A percentile compares a stretch with the other conserved stretches of the same genome.
These are phyloP conservation scores for Sporobolus alterniflorus DNA, from an alignment of 202 grass and related monocot species.

Conservation along the genomic window DNA sequence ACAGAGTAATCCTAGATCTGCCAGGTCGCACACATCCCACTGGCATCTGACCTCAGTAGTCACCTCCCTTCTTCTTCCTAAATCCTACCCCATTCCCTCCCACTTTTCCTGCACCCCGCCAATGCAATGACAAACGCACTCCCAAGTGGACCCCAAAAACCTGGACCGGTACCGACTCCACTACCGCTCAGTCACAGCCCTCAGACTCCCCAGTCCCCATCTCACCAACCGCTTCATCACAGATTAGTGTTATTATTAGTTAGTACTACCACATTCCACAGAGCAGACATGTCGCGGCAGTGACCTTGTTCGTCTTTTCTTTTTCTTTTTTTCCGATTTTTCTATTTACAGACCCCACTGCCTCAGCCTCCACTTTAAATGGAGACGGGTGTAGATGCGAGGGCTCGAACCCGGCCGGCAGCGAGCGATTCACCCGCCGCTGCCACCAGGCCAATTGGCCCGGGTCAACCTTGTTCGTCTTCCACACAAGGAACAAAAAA, in stretches of 20 bases:
- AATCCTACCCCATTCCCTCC: background rate
- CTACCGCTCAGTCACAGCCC: background rate
- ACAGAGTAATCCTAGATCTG: background rate
- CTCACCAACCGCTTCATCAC: background rate
- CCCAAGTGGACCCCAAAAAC: conserved; percentile 22
- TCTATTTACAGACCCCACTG: too few relatives aligned
- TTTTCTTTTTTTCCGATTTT: too few relatives aligned
- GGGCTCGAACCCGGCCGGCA: too few relatives aligned
- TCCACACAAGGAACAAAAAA: background rate
- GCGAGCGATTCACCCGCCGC: too few relatives aligned
- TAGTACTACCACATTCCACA: too few relatives aligned
- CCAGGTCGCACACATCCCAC: background rate
- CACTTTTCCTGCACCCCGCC: background rate
- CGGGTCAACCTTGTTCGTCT: background rate
- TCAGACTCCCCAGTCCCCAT: background rate
- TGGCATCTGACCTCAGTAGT: conserved; percentile 27
- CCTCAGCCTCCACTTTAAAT: too few relatives aligned
- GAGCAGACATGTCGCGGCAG: too few relatives aligned
- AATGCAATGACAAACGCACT: conserved; percentile 23
- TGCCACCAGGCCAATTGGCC: too few relatives aligned
- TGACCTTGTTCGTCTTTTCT: background rate
- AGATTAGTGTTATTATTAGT: too few relatives aligned
- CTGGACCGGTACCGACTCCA: too few relatives aligned
- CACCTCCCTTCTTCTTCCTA: background rate
- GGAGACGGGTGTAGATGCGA: too few relatives aligned